Evolutionary conservation across 768 basidiomycete genomes (phyloP).

Genomic region (Lactarius quietus): DNA sequence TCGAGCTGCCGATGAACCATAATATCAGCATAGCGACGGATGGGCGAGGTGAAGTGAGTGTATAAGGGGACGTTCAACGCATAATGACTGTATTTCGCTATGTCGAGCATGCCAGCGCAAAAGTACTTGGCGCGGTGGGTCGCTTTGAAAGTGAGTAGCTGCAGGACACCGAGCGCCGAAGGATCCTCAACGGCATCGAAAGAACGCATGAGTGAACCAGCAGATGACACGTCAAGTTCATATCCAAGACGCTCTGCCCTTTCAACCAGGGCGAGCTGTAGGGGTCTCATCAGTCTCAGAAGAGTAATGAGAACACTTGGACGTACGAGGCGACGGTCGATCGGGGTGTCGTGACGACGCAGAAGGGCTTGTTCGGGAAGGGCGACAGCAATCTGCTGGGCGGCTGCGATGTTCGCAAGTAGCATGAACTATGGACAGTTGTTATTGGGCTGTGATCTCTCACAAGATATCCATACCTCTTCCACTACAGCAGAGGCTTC

Average conservation of each 20-base stretch:
- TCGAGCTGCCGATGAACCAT: slow-evolving; percentile 97
- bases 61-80: slow-evolving; percentile 88
- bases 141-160: slow-evolving; percentile 84
- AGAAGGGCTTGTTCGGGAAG: slow-evolving; percentile 97
- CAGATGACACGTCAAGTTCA: slow-evolving; percentile 72
- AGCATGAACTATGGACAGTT: slow-evolving; percentile 76
- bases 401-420: slow-evolving; percentile 83
- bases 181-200: slow-evolving; percentile 72
- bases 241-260: slow-evolving; percentile 84
- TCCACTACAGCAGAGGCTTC: slow-evolving; percentile 83
- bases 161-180: slow-evolving; percentile 71
- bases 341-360: slow-evolving; percentile 88
- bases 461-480: slow-evolving; percentile 54
- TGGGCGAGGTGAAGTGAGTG: slow-evolving; percentile 90
- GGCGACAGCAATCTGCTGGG: slow-evolving; percentile 89
- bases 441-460: neutral
- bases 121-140: slow-evolving; percentile 97
- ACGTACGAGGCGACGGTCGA: slow-evolving; percentile 85
- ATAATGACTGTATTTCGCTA: slow-evolving; percentile 95
- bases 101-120: slow-evolving; percentile 98
- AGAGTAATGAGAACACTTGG: neutral
- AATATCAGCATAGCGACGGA: slow-evolving; percentile 90
- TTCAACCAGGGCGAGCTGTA: slow-evolving; percentile 68
- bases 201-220: slow-evolving; percentile 81
- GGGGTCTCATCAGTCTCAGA: slow-evolving; percentile 11